phyloP scores from a whole-genome alignment of 78 protist species.

The Dictyostelium capitatum region DNA sequence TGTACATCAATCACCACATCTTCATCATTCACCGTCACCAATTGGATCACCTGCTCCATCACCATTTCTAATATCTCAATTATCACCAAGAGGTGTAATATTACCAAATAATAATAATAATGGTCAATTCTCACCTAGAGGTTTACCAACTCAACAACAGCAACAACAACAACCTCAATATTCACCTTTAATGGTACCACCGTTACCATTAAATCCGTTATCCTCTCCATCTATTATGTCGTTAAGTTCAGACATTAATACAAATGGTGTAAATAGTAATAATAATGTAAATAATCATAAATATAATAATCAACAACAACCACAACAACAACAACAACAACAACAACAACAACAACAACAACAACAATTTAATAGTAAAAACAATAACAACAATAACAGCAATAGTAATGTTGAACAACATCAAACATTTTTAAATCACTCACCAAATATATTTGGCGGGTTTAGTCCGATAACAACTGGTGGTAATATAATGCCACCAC shows the following conservation, averaged over 20 bases:
- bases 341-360: neutral
- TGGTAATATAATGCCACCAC: neutral
- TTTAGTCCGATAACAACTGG: neutral
- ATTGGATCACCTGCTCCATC: neutral
- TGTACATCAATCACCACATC: neutral
- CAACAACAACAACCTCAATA: neutral
- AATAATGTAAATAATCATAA: neutral
- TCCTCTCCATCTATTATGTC: neutral
- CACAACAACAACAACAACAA: neutral
- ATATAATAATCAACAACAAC: neutral
- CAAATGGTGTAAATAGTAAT: neutral
- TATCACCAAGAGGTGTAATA: neutral
- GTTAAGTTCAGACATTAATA: neutral
- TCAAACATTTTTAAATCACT: slow-evolving; percentile 1
- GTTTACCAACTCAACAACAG: neutral
- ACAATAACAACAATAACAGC: neutral
- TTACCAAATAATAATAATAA: neutral
- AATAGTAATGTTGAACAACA: neutral
- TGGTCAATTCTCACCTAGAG: neutral
- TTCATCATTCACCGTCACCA: slow-evolving; percentile 15
- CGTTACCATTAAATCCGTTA: slow-evolving; percentile 36
- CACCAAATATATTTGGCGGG: slow-evolving; percentile 9
- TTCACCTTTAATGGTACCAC: slow-evolving; percentile 14
- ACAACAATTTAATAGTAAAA: neutral
- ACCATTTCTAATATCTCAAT: neutral